phyloP scores from a whole-genome alignment of 1,284 basidiomycete species.

The Flammula alnicola region DNA sequence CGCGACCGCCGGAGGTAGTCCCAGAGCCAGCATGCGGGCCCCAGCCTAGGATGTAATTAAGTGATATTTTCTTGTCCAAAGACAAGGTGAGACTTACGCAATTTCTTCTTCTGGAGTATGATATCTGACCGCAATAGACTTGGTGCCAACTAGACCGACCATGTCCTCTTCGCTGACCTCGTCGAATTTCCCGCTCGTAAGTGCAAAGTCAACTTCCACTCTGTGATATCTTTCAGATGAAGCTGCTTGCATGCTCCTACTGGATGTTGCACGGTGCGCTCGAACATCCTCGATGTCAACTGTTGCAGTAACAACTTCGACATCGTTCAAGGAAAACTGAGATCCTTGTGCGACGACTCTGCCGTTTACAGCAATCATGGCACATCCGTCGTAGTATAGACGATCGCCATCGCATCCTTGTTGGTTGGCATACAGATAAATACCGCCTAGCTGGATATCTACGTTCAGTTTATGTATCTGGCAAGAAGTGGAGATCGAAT shows the following conservation, averaged over 20 bases:
- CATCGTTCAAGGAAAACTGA: constrained; percentile 95
- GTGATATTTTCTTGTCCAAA: neutral
- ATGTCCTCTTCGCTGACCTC: constrained; percentile 59
- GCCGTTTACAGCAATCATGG: constrained; percentile 95
- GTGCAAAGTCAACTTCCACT: constrained; percentile 76
- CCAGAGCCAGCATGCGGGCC: constrained; percentile 99
- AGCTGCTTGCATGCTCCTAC: constrained; percentile 91
- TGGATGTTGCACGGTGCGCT: constrained; percentile 81
- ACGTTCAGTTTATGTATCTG: neutral
- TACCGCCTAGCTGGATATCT: constrained; percentile 79
- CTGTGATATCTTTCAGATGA: constrained; percentile 74
- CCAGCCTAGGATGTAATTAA: constrained; percentile 59
- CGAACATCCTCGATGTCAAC: constrained; percentile 95
- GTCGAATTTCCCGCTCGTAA: constrained; percentile 77
- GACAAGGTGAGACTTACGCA: constrained; percentile 60
- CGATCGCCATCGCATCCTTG: constrained; percentile 99
- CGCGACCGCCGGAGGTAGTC: constrained; percentile 95
- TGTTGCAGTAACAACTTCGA: constrained; percentile 95
- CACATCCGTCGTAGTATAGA: constrained; percentile 97
- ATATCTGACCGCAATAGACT: constrained; percentile 67
- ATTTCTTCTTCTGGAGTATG: constrained; percentile 97
- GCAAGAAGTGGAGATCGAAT: constrained; percentile 5
- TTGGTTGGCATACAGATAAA: constrained; percentile 98
- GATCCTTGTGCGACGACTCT: constrained; percentile 92
- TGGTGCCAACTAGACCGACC: constrained; percentile 48